Conservation (phyloP, 805 yeast species). For the Barnettozyma populi region DNA sequence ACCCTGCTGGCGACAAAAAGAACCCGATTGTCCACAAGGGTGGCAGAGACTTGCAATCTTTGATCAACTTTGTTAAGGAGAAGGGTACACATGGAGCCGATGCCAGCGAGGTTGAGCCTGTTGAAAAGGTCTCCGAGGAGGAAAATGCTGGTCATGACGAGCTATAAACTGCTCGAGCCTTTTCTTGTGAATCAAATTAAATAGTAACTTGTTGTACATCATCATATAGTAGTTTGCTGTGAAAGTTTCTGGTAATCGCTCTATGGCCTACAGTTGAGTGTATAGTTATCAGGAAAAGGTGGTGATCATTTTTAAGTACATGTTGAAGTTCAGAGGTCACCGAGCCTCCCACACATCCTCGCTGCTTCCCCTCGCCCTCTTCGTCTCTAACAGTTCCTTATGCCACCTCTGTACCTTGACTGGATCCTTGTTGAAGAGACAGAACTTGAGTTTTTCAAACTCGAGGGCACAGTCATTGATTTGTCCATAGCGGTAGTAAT, state of each 20-base stretch:
- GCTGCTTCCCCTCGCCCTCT: slow-evolving; percentile 63
- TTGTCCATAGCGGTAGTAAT: slow-evolving; percentile 80
- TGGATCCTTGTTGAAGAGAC: slow-evolving; percentile 55
- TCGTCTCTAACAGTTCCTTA: slow-evolving; percentile 54
- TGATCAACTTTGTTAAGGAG: slow-evolving; percentile 66
- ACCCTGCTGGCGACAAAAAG: slow-evolving; percentile 78
- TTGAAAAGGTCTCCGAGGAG: slow-evolving; percentile 7
- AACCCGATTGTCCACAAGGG: slow-evolving; percentile 64
- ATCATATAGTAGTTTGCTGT: not conserved
- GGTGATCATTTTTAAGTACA: not conserved
- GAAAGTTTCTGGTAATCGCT: no score
- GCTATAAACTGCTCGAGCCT: slow-evolving; percentile 1
- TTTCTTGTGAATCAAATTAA: not conserved
- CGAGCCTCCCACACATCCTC: slow-evolving; percentile 76
- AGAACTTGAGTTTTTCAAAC: slow-evolving; percentile 74
- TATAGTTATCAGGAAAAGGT: not conserved
- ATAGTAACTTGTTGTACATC: not conserved
- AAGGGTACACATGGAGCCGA: slow-evolving; percentile 62
- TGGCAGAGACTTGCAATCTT: slow-evolving; percentile 65
- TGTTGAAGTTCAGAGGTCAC: no score
- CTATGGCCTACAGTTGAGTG: not conserved
- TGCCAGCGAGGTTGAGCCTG: slow-evolving; percentile 35
- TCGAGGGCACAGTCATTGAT: slow-evolving; percentile 66
- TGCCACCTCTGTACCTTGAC: slow-evolving; percentile 69
- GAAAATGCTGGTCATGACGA: slow-evolving; percentile 15